These are phyloP conservation scores for Phytophthora cryptogea DNA, from an alignment of 352 stramenopile genomes.

Conservation along the genomic window DNA sequence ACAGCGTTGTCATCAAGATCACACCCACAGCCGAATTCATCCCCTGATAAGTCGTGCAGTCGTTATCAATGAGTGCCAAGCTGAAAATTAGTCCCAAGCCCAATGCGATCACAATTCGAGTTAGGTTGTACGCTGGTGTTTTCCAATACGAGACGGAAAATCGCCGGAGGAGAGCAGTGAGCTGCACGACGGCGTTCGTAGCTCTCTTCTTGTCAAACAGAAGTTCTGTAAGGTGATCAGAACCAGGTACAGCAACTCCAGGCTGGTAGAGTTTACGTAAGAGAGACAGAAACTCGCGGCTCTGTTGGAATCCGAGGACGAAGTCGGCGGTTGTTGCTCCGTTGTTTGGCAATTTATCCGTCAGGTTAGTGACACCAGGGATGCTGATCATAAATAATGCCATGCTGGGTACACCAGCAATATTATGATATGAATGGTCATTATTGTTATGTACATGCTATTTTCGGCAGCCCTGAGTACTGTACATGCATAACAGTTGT, in stretches of 20 bases:
- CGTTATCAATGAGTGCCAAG: slow-evolving; percentile 50
- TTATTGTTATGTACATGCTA: no score
- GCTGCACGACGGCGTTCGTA: slow-evolving; percentile 35
- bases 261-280: neutral
- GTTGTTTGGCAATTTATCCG: neutral
- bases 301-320: slow-evolving; percentile 9
- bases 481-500: no score
- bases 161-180: slow-evolving; percentile 44
- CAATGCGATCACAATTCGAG: slow-evolving; percentile 68
- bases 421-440: no score
- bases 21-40: slow-evolving; percentile 51
- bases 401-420: no score
- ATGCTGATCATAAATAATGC: no score
- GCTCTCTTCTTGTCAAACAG: slow-evolving; percentile 46
- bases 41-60: slow-evolving; percentile 55
- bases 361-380: no score
- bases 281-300: neutral
- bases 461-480: no score
- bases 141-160: slow-evolving; percentile 69
- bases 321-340: slow-evolving; percentile 4
- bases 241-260: neutral
- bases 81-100: slow-evolving; percentile 82
- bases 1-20: slow-evolving; percentile 19
- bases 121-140: slow-evolving; percentile 85
- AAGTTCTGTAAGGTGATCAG: neutral